A percentile compares a stretch with the other conserved stretches of the same genome.
Evolutionary conservation across 73 alveolate species (phyloP).

Genomic region (Paramecium tetraurelia): DNA sequence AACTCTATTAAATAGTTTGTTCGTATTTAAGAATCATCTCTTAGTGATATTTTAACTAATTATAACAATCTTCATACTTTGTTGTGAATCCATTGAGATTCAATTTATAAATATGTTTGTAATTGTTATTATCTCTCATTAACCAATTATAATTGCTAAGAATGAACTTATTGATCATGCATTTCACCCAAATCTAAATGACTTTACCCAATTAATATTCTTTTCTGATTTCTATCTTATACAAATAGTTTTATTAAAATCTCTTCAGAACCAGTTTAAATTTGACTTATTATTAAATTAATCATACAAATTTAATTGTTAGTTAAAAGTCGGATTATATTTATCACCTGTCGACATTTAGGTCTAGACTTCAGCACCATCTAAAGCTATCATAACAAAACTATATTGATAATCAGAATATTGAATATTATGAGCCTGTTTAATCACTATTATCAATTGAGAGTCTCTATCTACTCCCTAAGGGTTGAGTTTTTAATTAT

Average conservation of each 20-base stretch:
- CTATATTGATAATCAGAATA: not conserved
- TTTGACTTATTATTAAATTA: not conserved
- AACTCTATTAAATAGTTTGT: not conserved
- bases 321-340: not conserved
- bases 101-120: not conserved
- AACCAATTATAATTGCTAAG: not conserved
- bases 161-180: conserved; percentile 19
- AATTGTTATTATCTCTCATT: not conserved
- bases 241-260: not conserved
- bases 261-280: conserved; percentile 32
- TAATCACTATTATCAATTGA: not conserved
- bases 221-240: not conserved
- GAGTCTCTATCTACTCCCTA: conserved; percentile 46
- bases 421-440: not conserved
- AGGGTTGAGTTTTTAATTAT: not conserved
- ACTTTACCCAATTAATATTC: not conserved
- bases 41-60: conserved; percentile 29
- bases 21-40: not conserved
- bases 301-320: not conserved
- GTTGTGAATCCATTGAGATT: conserved; percentile 33
- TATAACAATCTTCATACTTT: not conserved
- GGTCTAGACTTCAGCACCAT: not conserved
- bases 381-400: not conserved
- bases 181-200: conserved; percentile 14
- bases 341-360: not conserved